Conservation (phyloP, 768 basidiomycete genomes). For the Psilocybe cubensis region DNA sequence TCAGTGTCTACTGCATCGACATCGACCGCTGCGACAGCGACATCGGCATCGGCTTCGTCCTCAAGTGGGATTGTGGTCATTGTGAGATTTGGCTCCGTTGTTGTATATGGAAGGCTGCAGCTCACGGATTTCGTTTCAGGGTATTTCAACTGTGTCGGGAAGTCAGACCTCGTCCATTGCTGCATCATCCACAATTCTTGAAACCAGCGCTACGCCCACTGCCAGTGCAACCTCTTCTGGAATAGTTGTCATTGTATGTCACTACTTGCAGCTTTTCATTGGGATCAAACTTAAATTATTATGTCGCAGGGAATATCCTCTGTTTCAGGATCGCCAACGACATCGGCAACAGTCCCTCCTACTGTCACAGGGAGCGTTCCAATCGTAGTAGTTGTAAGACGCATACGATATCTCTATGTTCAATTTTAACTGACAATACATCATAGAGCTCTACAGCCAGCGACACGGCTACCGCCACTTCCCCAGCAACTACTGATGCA, state of each 20-base stretch:
- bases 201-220: conserved; percentile 11
- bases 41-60: conserved; percentile 13
- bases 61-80: conserved; percentile 7
- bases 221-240: conserved; percentile 1
- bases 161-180: conserved; percentile 5
- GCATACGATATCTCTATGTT: neutral
- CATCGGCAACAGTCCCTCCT: conserved; percentile 7
- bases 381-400: conserved; percentile 14
- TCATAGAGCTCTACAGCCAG: conserved; percentile 15
- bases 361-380: conserved; percentile 13
- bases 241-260: conserved; percentile 21
- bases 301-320: conserved; percentile 18
- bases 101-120: neutral
- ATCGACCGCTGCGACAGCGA: conserved; percentile 17
- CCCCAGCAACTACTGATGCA: conserved; percentile 23
- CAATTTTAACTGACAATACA: neutral
- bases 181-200: conserved; percentile 5
- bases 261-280: neutral
- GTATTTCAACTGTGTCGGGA: neutral
- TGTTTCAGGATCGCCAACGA: conserved; percentile 17
- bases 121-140: neutral
- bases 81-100: neutral
- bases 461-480: conserved; percentile 16
- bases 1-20: conserved; percentile 7
- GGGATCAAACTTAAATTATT: neutral